Percentiles rank a stretch among this genome's conserved stretches.
Evolutionary conservation across 768 basidiomycete species (phyloP).

Genomic region (Boletus vinaceobasis): DNA sequence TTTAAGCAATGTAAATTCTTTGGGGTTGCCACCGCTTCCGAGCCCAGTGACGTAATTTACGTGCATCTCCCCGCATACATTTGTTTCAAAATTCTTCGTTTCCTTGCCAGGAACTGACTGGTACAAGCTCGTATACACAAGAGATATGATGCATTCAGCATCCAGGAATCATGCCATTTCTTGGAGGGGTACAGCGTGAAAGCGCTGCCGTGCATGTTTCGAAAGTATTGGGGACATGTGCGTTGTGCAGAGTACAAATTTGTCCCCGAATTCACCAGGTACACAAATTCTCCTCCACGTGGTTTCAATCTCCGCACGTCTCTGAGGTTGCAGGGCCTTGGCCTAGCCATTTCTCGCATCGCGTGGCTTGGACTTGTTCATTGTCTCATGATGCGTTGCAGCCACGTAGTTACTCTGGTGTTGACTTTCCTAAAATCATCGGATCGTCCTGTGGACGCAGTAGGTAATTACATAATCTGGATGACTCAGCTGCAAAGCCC

Average conservation of each 20-base stretch:
- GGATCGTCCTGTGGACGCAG: no score
- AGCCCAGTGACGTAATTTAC: not conserved
- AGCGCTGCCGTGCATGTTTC: not conserved
- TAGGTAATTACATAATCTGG: no score
- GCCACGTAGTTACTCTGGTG: no score
- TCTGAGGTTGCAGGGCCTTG: not conserved
- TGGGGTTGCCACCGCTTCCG: constrained; percentile 29
- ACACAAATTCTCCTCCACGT: not conserved
- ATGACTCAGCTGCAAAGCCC: no score
- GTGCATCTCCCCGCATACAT: not conserved
- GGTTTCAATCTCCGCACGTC: not conserved
- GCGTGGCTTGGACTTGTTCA: no score
- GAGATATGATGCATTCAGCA: not conserved
- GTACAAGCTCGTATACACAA: not conserved
- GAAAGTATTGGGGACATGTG: constrained; percentile 19
- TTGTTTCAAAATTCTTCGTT: not conserved
- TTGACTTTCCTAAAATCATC: no score
- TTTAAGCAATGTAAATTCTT: constrained; percentile 33
- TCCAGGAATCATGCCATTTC: not conserved
- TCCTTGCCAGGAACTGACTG: no score
- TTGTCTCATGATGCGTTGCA: no score
- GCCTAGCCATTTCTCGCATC: not conserved
- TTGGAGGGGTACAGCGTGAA: not conserved
- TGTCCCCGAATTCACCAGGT: not conserved
- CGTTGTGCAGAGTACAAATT: not conserved